Evolutionary conservation across 306 rosid genomes (phyloP).

Genomic region (Quercus gilva): DNA sequence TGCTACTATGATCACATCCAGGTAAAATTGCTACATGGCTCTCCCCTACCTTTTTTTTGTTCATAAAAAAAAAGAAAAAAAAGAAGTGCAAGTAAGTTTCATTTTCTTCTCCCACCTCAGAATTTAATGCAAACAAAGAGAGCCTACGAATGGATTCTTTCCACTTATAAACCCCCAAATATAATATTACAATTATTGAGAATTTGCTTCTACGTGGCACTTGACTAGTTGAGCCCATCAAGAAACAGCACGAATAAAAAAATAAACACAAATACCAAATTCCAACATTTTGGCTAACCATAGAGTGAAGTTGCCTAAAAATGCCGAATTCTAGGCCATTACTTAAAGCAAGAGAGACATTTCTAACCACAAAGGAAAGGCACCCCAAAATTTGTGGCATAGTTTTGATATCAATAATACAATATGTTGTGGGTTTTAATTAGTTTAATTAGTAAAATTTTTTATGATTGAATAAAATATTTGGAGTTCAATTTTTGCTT

Average conservation of each 20-base stretch:
- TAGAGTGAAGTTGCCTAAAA: too few species aligned
- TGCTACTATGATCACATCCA: accelerated
- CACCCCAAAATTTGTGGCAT: not conserved
- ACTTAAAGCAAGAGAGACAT: not conserved
- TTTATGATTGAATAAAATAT: too few species aligned
- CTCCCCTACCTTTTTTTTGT: too few species aligned
- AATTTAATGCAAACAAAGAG: too few species aligned
- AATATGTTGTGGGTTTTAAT: accelerated
- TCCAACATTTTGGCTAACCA: not conserved
- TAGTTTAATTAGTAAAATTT: too few species aligned
- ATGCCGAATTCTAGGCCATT: not conserved
- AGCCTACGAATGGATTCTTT: too few species aligned
- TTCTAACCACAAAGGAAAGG: not conserved
- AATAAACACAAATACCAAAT: not conserved
- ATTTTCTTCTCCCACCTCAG: too few species aligned
- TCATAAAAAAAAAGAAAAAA: too few species aligned
- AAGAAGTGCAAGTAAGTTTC: too few species aligned
- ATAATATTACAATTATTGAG: too few species aligned
- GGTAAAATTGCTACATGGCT: accelerated
- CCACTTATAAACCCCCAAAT: too few species aligned
- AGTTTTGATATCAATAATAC: not conserved
- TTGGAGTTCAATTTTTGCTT: too few species aligned
- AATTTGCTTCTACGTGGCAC: not conserved
- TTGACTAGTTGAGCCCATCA: not conserved
- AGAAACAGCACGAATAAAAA: not conserved